These are phyloP conservation scores for Cordyceps cateniannulata DNA, from an alignment of 2,329 filamentous ascomycete species.

Conservation along the genomic window DNA sequence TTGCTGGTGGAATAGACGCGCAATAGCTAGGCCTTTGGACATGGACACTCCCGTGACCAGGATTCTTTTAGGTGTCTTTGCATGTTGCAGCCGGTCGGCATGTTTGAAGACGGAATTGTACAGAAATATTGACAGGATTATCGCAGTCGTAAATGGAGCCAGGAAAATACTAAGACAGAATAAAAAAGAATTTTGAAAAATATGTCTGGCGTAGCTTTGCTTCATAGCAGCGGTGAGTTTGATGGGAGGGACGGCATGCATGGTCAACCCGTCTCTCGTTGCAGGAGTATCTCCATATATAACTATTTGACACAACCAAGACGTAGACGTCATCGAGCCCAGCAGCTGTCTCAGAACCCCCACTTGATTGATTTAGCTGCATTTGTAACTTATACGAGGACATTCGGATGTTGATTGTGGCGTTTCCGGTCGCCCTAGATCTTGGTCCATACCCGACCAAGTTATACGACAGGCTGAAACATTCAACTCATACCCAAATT, in stretches of 20 bases:
- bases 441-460: too few species aligned
- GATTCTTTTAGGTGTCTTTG: constrained; percentile 36
- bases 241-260: neutral
- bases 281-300: neutral
- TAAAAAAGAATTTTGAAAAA: constrained; percentile 20
- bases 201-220: constrained; percentile 9
- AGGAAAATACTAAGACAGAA: constrained; percentile 27
- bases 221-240: neutral
- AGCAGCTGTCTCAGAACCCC: neutral
- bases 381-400: too few species aligned
- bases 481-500: neutral
- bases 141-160: constrained; percentile 42
- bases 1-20: constrained; percentile 55
- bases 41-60: constrained; percentile 69
- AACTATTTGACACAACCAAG: neutral
- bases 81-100: neutral
- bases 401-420: too few species aligned
- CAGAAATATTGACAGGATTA: constrained; percentile 27
- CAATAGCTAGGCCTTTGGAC: constrained; percentile 61
- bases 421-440: too few species aligned
- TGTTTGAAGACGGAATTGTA: neutral
- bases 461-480: neutral
- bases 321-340: neutral
- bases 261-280: neutral
- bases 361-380: neutral